Evolutionary conservation across 805 yeast genomes (phyloP), one percentile per base, ranked within the genome.

Genomic region (Naumovozyma baii): DNA sequence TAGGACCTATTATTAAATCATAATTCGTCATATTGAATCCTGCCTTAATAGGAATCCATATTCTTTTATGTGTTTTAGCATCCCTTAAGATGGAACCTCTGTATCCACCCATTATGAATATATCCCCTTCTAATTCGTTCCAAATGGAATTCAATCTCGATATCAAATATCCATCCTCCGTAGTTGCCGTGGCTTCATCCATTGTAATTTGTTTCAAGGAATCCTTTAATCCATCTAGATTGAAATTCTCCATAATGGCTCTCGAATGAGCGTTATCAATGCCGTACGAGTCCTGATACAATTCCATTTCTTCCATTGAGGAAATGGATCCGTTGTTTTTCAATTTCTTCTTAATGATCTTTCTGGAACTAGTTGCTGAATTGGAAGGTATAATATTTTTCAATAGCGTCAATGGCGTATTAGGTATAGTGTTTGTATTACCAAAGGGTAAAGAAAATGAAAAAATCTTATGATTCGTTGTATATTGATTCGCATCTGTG

Each of bases 31-130:
- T 64, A 48, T 83, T 79, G 38, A 88, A 69, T 0, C 95, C 95
- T 0, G 90, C 95, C 50, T 83, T 81, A 4, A 82, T 54, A 0
- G 96, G 96, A 31, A 87, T 74, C 96, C 96, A 88, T 1, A 83
- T 73, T 38, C 90, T 66, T 43, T 78, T 74, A 12, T 68, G 61
- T 0, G 94, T 80, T 10, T 64, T 63, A 1, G 74, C 53, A 51
- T 84, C 92, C 33, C 90, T 59, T 38, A 88, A 62, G 4, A 81
- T 73, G 34, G 86, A 76, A 2, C 96, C 96, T 50, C 96, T 68
- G 59, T 83, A 88, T 0, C 96, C 96, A 4, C 96, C 96, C 59
- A 88, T 43, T 1, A 88, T 67, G 2, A 88, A 74, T 2, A 88
- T 69, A 52, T 87, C 87, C 3, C 96, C 96, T 17, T 77, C 79